These are phyloP conservation scores for Barnettozyma wickerhamii DNA, from an alignment of 805 yeast species.

Conservation along the genomic window DNA sequence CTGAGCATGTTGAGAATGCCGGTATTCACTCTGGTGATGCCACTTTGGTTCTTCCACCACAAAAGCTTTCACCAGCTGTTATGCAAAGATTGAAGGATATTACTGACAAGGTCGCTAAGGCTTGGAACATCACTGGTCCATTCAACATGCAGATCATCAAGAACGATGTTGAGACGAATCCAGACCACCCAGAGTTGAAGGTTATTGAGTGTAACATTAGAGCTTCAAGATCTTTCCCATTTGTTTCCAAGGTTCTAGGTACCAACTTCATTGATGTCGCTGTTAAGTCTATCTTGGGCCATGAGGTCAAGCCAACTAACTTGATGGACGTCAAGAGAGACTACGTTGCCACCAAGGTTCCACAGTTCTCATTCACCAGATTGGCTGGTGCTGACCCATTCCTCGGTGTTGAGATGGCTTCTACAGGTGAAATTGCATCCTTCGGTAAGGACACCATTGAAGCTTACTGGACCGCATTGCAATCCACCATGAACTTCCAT, in stretches of 20 bases:
- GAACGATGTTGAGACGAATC: conserved; percentile 57
- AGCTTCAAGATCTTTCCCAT: conserved; percentile 99
- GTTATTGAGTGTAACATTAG: conserved; percentile 98
- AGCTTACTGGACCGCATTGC: conserved; percentile 97
- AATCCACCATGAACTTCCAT: conserved; percentile 95
- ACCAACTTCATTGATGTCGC: conserved; percentile 93
- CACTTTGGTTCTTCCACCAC: conserved; percentile 91
- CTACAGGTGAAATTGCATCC: conserved; percentile 98
- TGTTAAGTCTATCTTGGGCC: conserved; percentile 75
- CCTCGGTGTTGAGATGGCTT: conserved; percentile 98
- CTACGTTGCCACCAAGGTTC: conserved; percentile 95
- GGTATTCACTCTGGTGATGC: conserved; percentile 99
- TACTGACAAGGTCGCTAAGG: conserved; percentile 89
- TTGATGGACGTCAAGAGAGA: conserved; percentile 72
- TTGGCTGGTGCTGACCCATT: conserved; percentile 99
- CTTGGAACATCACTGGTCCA: conserved; percentile 96
- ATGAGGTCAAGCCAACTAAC: conserved; percentile 65
- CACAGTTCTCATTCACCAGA: conserved; percentile 97
- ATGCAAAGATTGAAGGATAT: conserved; percentile 76
- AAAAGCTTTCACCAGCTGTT: conserved; percentile 58
- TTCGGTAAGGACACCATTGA: conserved; percentile 83
- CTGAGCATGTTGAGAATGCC: conserved; percentile 97
- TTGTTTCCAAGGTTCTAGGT: conserved; percentile 95
- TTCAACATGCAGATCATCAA: conserved; percentile 97
- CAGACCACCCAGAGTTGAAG: conserved; percentile 64